Base-by-base conservation (phyloP, 495 filamentous ascomycete species). In the Xylaria curta region DNA sequence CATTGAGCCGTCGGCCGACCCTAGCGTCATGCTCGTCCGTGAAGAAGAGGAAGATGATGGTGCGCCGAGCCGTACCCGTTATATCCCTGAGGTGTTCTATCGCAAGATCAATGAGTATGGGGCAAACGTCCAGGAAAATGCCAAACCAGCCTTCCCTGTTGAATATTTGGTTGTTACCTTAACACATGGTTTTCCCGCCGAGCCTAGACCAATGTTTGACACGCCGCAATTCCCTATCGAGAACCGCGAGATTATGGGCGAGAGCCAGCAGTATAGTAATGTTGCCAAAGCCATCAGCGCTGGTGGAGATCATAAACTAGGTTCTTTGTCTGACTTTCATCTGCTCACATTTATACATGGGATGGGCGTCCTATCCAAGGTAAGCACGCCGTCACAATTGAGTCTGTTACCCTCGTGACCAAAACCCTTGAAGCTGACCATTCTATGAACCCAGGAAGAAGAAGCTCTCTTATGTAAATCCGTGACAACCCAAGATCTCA, bases 61-160 rank as follows among this genome's bases (percentile, higher is more conserved):
- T 68, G 84, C 82, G 36, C 83, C 81, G n/a, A 92, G 88, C 80
- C 90, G 88, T 68, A 91, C 91, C 33, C 87, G 94, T 60, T 99
- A 99, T 77, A 97, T 98, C 53, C 96, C 97, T 3, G 96, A 99
- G 74, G 96, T 99, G 19, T 98, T 98, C 83, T 99, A 95, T 81
- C 90, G 96, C 59, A 88, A 90, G 68, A 94, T 97, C 77, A 98
- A 99, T 79, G 95, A 98, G 78, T 97, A 99, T 76, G 97, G 97
- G 8, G 92, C 91, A 66, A 97, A 92, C 76, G 96, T 98, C 2
- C 97, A 97, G 79, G 93, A 98, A 76, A 98, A 97, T 77, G 96
- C 97, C 36, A 98, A 97, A 77, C 96, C 97, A 3, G 88, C 91
- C 59, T 99, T 99, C 79, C 96, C 96, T 0, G 95, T 97, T 40